Conservation (phyloP, 2,329 filamentous ascomycete species). For the Ambrosiella beaveri region DNA sequence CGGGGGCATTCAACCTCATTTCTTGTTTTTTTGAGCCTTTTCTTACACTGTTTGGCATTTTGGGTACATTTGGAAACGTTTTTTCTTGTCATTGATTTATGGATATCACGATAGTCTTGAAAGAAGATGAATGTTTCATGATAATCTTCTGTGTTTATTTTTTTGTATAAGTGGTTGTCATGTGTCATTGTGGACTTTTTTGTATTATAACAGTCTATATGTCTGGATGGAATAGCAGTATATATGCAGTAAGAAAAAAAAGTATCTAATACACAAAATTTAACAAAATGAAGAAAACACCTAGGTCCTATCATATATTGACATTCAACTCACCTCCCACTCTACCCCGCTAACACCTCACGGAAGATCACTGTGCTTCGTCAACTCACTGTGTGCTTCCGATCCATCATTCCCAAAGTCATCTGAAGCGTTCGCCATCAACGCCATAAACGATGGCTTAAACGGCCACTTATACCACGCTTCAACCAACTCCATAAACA, state of each 20-base stretch:
- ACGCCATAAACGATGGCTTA: conserved; percentile 29
- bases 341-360: not conserved
- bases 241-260: too few species aligned
- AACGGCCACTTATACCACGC: conserved; percentile 53
- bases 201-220: too few species aligned
- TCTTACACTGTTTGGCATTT: not conserved
- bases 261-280: too few species aligned
- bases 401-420: conserved; percentile 12
- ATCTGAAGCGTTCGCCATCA: conserved; percentile 26
- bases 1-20: not conserved
- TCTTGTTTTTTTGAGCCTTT: not conserved
- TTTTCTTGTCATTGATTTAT: too few species aligned
- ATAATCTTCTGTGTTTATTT: too few species aligned
- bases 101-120: too few species aligned
- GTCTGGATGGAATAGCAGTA: too few species aligned
- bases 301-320: not conserved
- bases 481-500: conserved; percentile 40
- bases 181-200: too few species aligned
- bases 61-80: not conserved
- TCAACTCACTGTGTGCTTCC: not conserved
- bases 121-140: too few species aligned
- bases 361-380: not conserved
- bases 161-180: too few species aligned
- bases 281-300: not conserved
- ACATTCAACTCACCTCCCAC: not conserved